These are phyloP conservation scores for Dendrobium officinale DNA, from an alignment of 106 monocot species.

Conservation along the genomic window DNA sequence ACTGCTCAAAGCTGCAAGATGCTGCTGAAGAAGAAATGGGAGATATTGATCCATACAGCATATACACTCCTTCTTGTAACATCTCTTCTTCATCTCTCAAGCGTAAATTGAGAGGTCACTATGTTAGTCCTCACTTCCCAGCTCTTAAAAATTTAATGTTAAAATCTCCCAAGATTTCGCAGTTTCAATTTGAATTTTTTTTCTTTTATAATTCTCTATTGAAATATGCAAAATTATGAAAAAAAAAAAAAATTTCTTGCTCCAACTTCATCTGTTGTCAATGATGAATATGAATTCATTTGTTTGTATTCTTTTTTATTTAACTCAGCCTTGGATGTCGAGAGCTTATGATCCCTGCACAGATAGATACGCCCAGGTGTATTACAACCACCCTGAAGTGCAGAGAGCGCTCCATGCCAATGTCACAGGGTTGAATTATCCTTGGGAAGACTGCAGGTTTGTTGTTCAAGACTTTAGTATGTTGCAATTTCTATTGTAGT, in stretches of 20 bases:
- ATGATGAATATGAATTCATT: neutral
- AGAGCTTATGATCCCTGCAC: constrained; percentile 94
- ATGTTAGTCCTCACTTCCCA: constrained; percentile 43
- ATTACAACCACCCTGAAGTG: constrained; percentile 82
- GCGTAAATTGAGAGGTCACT: constrained; percentile 55
- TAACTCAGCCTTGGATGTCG: constrained; percentile 77
- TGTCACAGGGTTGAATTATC: constrained; percentile 56
- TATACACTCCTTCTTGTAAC: constrained; percentile 71
- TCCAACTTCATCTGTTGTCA: neutral
- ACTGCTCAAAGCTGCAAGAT: constrained; percentile 53
- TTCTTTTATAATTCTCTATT: neutral
- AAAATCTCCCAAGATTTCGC: neutral
- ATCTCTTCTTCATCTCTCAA: constrained; percentile 18
- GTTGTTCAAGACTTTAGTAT: neutral
- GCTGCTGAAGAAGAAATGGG: constrained; percentile 55
- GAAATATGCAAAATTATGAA: neutral
- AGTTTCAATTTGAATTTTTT: neutral
- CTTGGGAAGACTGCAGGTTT: constrained; percentile 92
- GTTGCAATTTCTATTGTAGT: neutral
- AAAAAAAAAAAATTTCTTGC: neutral
- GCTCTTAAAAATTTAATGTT: neutral
- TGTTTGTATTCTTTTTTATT: neutral
- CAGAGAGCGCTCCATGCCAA: constrained; percentile 86
- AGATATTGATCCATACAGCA: constrained; percentile 86
- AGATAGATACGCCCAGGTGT: constrained; percentile 46